Evolutionary conservation across 2,329 filamentous ascomycete genomes (phyloP), one percentile per base, ranked within the genome.

Genomic region (Epichloe amarillans): DNA sequence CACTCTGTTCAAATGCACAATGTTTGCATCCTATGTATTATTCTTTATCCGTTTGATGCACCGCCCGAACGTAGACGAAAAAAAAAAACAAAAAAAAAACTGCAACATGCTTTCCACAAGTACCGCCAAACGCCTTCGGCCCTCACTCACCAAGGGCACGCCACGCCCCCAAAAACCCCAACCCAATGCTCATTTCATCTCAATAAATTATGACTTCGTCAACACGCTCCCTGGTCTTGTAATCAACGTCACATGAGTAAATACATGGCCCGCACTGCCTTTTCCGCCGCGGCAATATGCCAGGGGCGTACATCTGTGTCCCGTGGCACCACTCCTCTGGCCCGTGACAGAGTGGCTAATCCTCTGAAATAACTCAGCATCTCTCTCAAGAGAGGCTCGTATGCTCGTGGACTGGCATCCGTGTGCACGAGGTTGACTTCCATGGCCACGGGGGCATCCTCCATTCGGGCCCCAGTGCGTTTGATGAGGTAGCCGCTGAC

Each of bases 221-320:
- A 54, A 46, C 52, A 58, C 52, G 53, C 56, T 56, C 52, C 35
- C 47, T 51, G 52, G 49, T 53, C 55, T 52, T 50, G 44, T 11
- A 11, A 11, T 30, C 42, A 56, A 51, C 44, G 37, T 75, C 69
- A 87, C 74, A 84, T 76, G 59, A 83, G 66, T 60, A 79, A 69
- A 64, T 81, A 80, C 61, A 91, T 65, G 19, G 76, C 82, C 62
- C 78, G 72, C 4, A 82, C 80, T 2, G 78, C 84, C 66, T 83
- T 84, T 65, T 84, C 76, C 2, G 82, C 85, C 17, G 79, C 83
- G 12, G 80, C 83, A 53, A 91, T 70, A 71, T 91, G 87, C 84
- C 86, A 88, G 17, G 87, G 87, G 58, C 85, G 69, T n/a, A 81
- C 73, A 60, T 82, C 80, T 46, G 69, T 73, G 50, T 80, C 71